phyloP scores from a whole-genome alignment of 2,329 filamentous ascomycete species.

The Diaporthe capsici region DNA sequence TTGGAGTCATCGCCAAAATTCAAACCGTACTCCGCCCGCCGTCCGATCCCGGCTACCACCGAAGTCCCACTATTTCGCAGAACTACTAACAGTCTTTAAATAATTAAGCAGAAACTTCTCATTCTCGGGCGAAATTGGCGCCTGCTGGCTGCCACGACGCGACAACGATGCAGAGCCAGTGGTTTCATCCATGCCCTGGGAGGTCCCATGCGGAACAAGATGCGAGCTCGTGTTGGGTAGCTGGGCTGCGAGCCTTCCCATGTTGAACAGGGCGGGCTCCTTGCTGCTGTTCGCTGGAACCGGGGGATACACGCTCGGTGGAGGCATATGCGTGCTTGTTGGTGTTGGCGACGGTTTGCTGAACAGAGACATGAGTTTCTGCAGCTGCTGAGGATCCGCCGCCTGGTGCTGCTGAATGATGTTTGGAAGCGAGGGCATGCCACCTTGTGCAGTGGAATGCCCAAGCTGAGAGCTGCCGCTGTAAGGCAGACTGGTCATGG shows the following conservation, averaged over 20 bases:
- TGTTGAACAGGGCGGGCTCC: slow-evolving; percentile 48
- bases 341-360: slow-evolving; percentile 58
- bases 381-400: slow-evolving; percentile 58
- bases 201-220: slow-evolving; percentile 11
- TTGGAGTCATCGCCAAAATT: not conserved
- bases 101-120: slow-evolving; percentile 42
- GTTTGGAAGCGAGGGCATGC: slow-evolving; percentile 48
- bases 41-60: not conserved
- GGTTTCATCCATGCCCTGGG: slow-evolving; percentile 29
- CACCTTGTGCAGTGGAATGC: slow-evolving; percentile 48
- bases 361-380: slow-evolving; percentile 73
- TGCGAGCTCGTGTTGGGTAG: slow-evolving; percentile 19
- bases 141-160: slow-evolving; percentile 37
- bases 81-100: slow-evolving; percentile 39
- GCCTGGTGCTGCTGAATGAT: slow-evolving; percentile 52
- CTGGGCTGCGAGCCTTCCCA: slow-evolving; percentile 9
- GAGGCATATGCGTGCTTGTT: slow-evolving; percentile 29
- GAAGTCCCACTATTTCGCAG: slow-evolving; percentile 23
- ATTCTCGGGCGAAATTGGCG: slow-evolving; percentile 40
- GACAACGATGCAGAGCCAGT: slow-evolving; percentile 8
- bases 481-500: slow-evolving; percentile 29
- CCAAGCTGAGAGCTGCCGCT: slow-evolving; percentile 28
- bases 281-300: slow-evolving; percentile 50
- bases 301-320: slow-evolving; percentile 34
- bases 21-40: not conserved